Evolutionary conservation across 768 basidiomycete genomes (phyloP).

Genomic region (Rickenella mellea): DNA sequence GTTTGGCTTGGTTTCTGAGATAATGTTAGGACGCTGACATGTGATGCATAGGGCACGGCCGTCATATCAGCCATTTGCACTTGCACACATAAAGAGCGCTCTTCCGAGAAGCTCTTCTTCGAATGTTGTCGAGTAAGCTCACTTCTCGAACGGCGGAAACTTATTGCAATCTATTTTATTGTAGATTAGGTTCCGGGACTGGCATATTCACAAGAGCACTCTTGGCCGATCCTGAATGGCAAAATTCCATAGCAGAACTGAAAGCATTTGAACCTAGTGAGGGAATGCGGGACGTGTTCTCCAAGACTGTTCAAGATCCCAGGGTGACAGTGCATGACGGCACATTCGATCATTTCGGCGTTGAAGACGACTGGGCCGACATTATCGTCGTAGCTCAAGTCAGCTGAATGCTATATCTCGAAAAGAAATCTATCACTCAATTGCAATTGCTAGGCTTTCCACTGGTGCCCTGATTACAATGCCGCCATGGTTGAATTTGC

Average conservation of each 20-base stretch:
- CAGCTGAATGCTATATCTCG: not conserved
- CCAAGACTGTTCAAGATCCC: constrained; percentile 11
- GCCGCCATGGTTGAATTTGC: constrained; percentile 30
- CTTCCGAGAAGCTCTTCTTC: constrained; percentile 31
- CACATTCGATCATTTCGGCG: constrained; percentile 17
- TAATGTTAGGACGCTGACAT: not conserved
- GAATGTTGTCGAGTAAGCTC: constrained; percentile 67
- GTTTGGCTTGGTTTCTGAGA: constrained; percentile 25
- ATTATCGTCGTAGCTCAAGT: constrained; percentile 19
- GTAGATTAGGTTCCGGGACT: constrained; percentile 27
- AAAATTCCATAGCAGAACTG: constrained; percentile 17
- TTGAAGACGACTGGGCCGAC: constrained; percentile 18
- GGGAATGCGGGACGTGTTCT: constrained; percentile 30
- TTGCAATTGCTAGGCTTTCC: constrained; percentile 21
- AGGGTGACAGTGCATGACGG: constrained; percentile 16
- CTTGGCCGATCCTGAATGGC: constrained; percentile 14
- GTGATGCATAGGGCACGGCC: constrained; percentile 55
- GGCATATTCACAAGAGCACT: constrained; percentile 30
- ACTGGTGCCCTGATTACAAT: constrained; percentile 32
- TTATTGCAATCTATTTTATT: too few relatives aligned
- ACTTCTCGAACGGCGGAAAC: too few relatives aligned
- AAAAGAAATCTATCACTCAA: not conserved
- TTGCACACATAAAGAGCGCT: constrained; percentile 49
- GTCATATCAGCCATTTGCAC: constrained; percentile 60
- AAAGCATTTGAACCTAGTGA: constrained; percentile 28